Evolutionary conservation across 176 grass and related monocot species (phyloP), one percentile per base, ranked within the genome.

Genomic region (Oryza glaberrima): DNA sequence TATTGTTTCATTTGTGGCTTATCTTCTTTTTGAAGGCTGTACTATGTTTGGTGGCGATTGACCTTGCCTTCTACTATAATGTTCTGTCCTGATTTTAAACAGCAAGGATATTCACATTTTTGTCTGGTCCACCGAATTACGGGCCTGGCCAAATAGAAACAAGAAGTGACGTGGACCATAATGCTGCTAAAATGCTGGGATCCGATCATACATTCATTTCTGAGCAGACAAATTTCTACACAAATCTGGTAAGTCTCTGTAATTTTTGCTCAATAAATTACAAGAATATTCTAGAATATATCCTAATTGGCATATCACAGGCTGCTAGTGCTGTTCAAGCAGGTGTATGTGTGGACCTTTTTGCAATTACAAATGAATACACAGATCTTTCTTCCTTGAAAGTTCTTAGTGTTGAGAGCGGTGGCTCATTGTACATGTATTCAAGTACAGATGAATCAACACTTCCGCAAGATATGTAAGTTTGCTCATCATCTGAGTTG

Each of bases 391-490:
- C 91, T 77, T 95, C 91, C 43, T 88, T 98, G 25, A 98, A 98
- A 76, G 89, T 86, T 91, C 85, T 98, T 35, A 94, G 91, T 91
- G 89, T 98, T 77, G 91, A 95, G 54, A 98, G 93, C 84, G 96
- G 96, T 41, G 96, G 93, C 58, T 98, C 93, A 77, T 77, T 98
- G 78, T 95, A 92, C 91, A 82, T 94, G 60, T 94, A 98, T 85
- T 78, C 85, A 51, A 98, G 85, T 88, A 90, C 89, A 70, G 96
- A 95, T 81, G 93, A 98, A 87, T 98, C 96, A 49, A 98, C 96
- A 64, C 90, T 98, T 81, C 96, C 96, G 6, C 93, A 98, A 81
- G 96, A 98, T 83, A 95, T 98, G 96, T 98, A 88, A 94, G 93
- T 90, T 76, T 12, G 61, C 14, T 80, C 12, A 40, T 65, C 16